Base-by-base conservation (phyloP, 1,139 yeast genomes). In the Blastobotrys persicus region DNA sequence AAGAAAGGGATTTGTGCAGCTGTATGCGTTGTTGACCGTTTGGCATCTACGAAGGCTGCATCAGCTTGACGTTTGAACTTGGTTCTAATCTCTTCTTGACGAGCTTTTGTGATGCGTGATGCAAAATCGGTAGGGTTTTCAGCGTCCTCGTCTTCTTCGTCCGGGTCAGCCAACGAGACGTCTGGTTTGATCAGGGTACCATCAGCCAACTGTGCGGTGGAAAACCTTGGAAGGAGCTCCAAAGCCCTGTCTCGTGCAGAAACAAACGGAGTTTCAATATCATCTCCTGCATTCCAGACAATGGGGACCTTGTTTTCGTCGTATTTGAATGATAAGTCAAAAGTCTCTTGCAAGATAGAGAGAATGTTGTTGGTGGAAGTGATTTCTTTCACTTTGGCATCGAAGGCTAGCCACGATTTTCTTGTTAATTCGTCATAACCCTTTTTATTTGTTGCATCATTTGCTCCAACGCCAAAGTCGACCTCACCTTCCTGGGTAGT, bases 241-340 rank as follows among this genome's bases (percentile, higher is more conserved):
- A 83, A 64, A 0, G 96, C 81, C 45, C 70, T 65, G 1, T 75
- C 74, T 54, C 80, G 82, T 1, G 96, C 82, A 16, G 70, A 66
- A 50, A 74, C 73, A 60, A 82, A 91, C 23, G 78, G 77, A 2
- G 70, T 67, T 53, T 89, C 95, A 49, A 92, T 78, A 60, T 91
- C 95, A 40, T 74, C 75, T 37, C 83, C 79, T 51, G 81, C 82
- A 56, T 81, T 83, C 85, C 95, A 92, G 44, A 91, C 75, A 46
- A 81, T 77, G 4, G 98, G 98, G 37, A 88, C 70, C 3, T 94
- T 95, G 55, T 83, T 78, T 43, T 78, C 81, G 66, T 89, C 96
- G 65, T 86, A 92, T 58, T 94, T 76, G 71, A 92, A 92, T 48
- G 72, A 73, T 52, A 83, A 88, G 60, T 91, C 98, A 69, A 92